Conservation (phyloP, 768 basidiomycete genomes). For the Exsudoporus frostii region DNA sequence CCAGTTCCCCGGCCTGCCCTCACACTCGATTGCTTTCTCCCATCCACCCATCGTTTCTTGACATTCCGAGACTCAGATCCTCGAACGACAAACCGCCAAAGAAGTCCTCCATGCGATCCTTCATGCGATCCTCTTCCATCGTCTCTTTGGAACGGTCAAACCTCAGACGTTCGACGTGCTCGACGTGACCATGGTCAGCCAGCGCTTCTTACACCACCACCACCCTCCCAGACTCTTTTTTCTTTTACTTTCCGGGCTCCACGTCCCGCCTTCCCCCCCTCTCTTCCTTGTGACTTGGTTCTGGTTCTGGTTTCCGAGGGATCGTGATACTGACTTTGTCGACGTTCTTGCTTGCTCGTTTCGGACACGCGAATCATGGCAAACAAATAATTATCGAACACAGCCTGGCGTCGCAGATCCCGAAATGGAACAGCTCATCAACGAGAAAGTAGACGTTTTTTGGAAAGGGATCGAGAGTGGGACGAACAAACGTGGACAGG, state of each 20-base stretch:
- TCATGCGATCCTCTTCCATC: conserved; percentile 82
- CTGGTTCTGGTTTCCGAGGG: not conserved
- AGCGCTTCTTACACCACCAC: conserved; percentile 15
- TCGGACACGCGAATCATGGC: not conserved
- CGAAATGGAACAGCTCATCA: conserved; percentile 66
- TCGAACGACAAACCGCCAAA: conserved; percentile 69
- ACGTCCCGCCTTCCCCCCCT: too few species aligned
- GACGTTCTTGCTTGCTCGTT: not conserved
- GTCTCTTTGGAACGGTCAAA: conserved; percentile 76
- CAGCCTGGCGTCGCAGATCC: conserved; percentile 78
- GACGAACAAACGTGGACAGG: conserved; percentile 66
- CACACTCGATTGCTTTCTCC: not conserved
- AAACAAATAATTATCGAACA: not conserved
- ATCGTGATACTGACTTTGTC: not conserved
- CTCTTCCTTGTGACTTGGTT: too few species aligned
- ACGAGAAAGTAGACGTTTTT: conserved; percentile 73
- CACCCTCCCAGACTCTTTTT: too few species aligned
- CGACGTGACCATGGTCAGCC: conserved; percentile 77
- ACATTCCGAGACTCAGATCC: conserved; percentile 48
- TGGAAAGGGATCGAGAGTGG: conserved; percentile 73
- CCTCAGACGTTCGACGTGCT: conserved; percentile 75
- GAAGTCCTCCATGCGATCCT: conserved; percentile 74
- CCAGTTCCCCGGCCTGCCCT: not conserved
- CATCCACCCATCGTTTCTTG: too few species aligned
- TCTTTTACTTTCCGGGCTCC: too few species aligned